Percentiles rank a stretch among this genome's conserved stretches.
Evolutionary conservation across 805 yeast genomes (phyloP).

Genomic region (Candida dendrica): DNA sequence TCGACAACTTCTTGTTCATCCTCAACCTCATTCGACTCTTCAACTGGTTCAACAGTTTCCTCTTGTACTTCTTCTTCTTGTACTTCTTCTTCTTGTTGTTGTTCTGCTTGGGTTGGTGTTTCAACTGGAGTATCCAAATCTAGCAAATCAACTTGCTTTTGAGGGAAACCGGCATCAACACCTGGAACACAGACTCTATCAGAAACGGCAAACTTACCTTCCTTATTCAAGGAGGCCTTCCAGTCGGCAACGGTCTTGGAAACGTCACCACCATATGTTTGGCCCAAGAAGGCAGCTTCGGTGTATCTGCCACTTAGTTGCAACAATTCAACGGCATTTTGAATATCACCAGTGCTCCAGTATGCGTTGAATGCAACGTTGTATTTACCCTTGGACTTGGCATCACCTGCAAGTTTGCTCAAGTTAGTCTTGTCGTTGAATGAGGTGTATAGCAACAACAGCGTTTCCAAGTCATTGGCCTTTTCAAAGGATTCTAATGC

Average conservation of each 20-base stretch:
- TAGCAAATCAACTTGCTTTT: conserved; percentile 26
- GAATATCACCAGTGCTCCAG: conserved; percentile 77
- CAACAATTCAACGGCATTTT: conserved; percentile 57
- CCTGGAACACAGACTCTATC: conserved; percentile 48
- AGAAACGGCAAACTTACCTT: conserved; percentile 52
- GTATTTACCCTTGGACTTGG: conserved; percentile 70
- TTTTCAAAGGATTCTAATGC: conserved; percentile 76
- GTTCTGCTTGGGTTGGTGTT: conserved; percentile 10
- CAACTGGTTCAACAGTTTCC: conserved; percentile 14
- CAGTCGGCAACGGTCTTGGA: conserved; percentile 49
- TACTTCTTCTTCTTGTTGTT: conserved; percentile 12
- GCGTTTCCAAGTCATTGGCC: conserved; percentile 76
- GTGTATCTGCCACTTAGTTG: conserved; percentile 61
- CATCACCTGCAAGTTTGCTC: conserved; percentile 53
- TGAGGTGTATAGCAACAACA: conserved; percentile 76
- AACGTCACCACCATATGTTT: conserved; percentile 52
- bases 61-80: conserved; percentile 12
- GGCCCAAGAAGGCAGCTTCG: conserved; percentile 80
- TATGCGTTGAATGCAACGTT: conserved; percentile 88
- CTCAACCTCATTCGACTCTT: conserved; percentile 11
- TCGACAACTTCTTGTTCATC: conserved; percentile 10
- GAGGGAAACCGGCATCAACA: conserved; percentile 29
- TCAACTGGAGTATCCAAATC: conserved; percentile 28
- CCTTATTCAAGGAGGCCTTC: conserved; percentile 49
- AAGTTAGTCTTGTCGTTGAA: conserved; percentile 63